Evolutionary conservation across 139 green algal species (phyloP), one percentile per base, ranked within the genome.

Genomic region (Chlorella sp.): DNA sequence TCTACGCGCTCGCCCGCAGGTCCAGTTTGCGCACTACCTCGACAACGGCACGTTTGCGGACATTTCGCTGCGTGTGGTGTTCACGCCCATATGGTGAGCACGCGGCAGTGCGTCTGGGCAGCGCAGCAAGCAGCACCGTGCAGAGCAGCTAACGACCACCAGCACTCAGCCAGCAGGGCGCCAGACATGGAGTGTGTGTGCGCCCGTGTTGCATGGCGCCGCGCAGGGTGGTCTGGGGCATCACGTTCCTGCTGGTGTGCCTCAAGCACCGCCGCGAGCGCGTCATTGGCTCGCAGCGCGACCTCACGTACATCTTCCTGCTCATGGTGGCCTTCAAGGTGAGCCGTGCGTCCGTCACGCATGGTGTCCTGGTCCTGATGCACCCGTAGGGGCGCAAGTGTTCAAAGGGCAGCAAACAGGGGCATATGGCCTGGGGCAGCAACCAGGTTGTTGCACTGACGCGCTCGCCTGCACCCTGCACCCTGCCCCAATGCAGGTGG

Each of bases 241-340:
- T 67, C 3, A 36, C 62, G 24, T 4, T 67, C 3, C 29, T 36
- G 30, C 62, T 69, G 31, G 62, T 27, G 29, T 49, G 62, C 62
- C 33, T 34, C 29, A 83, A 87, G 69, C 61, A 79, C 26, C 64
- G 55, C 3, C 6, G 64, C 0, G 80, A 82, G 69, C 72, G 80
- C 30, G 78, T 85, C 31, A 36, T 84, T 29, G 80, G 77, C 27
- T 73, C n/a, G 51, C 77, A 71, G 23, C 73, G 82, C 23, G 85
- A 90, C 74, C 70, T 88, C 50, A 31, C 77, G 42, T 87, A 81
- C 75, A 75, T 88, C 20, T 87, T 82, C 69, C 74, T 86, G 35
- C 72, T 88, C 34, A 83, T 88, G 63, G 80, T 91, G 29, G 73
- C 73, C 20, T 68, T 70, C 50, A 35, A 73, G 73, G 49, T 67